Percentiles rank a stretch among this genome's conserved stretches.
Conservation (phyloP, 2,329 filamentous ascomycete genomes). For the Botrytis paeoniae region DNA sequence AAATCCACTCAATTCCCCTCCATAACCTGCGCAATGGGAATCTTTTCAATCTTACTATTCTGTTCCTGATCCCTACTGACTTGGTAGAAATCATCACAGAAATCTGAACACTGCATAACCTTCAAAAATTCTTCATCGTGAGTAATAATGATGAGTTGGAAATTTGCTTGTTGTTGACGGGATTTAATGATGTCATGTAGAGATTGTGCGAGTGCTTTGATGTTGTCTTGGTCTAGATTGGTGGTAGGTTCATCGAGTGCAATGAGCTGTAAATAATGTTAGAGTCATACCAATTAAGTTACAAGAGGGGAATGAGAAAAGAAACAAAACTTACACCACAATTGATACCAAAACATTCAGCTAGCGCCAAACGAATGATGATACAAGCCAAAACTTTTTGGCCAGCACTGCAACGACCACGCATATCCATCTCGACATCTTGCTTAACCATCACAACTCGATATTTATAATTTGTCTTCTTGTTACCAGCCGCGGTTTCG, state of each 20-base stretch:
- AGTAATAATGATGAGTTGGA: constrained; percentile 97
- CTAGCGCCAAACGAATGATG: constrained; percentile 92
- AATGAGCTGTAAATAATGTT: constrained; percentile 58
- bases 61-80: constrained; percentile 80
- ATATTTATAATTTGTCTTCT: constrained; percentile 88
- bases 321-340: constrained; percentile 60
- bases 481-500: constrained; percentile 44
- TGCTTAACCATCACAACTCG: constrained; percentile 97
- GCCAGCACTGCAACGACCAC: constrained; percentile 91
- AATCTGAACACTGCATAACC: constrained; percentile 91
- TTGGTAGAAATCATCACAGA: constrained; percentile 87
- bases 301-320: neutral
- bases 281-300: constrained; percentile 7
- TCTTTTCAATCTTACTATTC: constrained; percentile 75
- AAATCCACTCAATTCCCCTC: neutral
- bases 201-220: constrained; percentile 79
- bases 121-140: constrained; percentile 96
- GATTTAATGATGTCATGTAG: constrained; percentile 83
- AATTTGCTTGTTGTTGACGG: constrained; percentile 83
- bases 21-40: constrained; percentile 12
- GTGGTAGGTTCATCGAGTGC: constrained; percentile 97
- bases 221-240: constrained; percentile 94
- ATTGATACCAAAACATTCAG: constrained; percentile 93
- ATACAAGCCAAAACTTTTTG: constrained; percentile 97
- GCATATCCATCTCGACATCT: constrained; percentile 98